Percentiles rank a stretch among this genome's conserved stretches.
Conservation (phyloP, 768 basidiomycete species). For the Pleurotus citrinopileatus region DNA sequence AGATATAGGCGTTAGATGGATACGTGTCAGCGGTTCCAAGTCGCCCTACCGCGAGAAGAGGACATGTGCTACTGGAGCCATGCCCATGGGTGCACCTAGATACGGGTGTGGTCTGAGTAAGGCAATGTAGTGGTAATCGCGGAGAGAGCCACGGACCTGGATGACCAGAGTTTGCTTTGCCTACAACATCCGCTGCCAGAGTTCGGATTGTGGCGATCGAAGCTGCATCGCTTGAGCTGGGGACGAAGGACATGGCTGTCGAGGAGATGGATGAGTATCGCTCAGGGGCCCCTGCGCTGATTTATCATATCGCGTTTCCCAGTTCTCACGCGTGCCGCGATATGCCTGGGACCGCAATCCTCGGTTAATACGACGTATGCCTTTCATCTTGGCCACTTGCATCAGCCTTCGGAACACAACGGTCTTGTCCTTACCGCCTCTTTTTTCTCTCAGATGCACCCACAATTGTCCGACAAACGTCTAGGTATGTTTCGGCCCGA, state of each 20-base stretch:
- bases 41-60: constrained; percentile 67
- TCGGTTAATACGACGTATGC: background rate
- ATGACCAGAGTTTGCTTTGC: constrained; percentile 91
- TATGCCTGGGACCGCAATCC: background rate
- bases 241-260: constrained; percentile 40
- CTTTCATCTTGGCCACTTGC: background rate
- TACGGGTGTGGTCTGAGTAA: constrained; percentile 15
- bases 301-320: constrained; percentile 7
- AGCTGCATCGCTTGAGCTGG: constrained; percentile 46
- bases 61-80: constrained; percentile 82
- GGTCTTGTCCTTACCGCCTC: constrained; percentile 2
- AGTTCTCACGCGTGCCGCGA: constrained; percentile 8
- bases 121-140: constrained; percentile 9
- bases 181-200: constrained; percentile 74
- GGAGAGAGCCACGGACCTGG: constrained; percentile 51
- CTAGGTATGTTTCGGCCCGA: constrained; percentile 41
- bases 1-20: background rate
- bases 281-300: constrained; percentile 12
- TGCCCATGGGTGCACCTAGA: constrained; percentile 93
- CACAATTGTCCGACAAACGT: constrained; percentile 63
- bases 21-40: constrained; percentile 1
- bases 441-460: constrained; percentile 47
- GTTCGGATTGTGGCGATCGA: constrained; percentile 74
- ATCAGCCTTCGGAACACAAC: constrained; percentile 6
- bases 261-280: constrained; percentile 18